phyloP scores from a whole-genome alignment of 768 basidiomycete genomes.

The Russula sp. region DNA sequence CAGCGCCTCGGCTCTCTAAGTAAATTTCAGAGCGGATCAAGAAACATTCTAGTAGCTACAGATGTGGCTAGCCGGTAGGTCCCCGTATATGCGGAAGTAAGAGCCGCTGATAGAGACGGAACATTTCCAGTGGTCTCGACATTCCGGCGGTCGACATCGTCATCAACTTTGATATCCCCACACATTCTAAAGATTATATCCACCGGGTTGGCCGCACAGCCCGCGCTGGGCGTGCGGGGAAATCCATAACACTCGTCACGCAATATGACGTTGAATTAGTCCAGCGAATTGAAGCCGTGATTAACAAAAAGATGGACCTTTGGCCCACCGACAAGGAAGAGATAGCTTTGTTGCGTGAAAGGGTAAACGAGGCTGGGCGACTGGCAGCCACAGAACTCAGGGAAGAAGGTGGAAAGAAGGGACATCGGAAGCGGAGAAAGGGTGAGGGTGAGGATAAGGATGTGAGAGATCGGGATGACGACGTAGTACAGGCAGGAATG shows the following conservation, averaged over 20 bases:
- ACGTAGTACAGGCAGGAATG: conserved; percentile 87
- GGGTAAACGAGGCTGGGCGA: conserved; percentile 81
- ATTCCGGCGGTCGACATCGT: conserved; percentile 95
- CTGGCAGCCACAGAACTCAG: conserved; percentile 78
- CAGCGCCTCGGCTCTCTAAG: conserved; percentile 88
- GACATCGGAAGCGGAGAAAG: conserved; percentile 49
- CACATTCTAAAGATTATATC: conserved; percentile 98
- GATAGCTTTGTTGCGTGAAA: conserved; percentile 79
- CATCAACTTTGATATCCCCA: conserved; percentile 97
- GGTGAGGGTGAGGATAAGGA: conserved; percentile 55
- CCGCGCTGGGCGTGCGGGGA: conserved; percentile 94
- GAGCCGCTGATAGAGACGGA: not conserved
- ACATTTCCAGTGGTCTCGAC: conserved; percentile 73
- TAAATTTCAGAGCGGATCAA: conserved; percentile 94
- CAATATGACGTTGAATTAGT: conserved; percentile 98
- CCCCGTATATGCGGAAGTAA: not conserved
- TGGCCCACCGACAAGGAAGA: conserved; percentile 89
- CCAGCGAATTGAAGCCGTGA: conserved; percentile 90
- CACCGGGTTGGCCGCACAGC: conserved; percentile 98
- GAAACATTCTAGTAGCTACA: conserved; percentile 89
- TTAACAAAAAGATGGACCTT: conserved; percentile 87
- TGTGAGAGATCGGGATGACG: conserved; percentile 89
- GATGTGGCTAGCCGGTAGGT: conserved; percentile 90
- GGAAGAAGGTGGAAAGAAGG: conserved; percentile 59
- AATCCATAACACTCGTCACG: conserved; percentile 95